These are phyloP conservation scores for Globomyces sp. DNA, from an alignment of 371 early-diverging fungal genomes.

Conservation along the genomic window DNA sequence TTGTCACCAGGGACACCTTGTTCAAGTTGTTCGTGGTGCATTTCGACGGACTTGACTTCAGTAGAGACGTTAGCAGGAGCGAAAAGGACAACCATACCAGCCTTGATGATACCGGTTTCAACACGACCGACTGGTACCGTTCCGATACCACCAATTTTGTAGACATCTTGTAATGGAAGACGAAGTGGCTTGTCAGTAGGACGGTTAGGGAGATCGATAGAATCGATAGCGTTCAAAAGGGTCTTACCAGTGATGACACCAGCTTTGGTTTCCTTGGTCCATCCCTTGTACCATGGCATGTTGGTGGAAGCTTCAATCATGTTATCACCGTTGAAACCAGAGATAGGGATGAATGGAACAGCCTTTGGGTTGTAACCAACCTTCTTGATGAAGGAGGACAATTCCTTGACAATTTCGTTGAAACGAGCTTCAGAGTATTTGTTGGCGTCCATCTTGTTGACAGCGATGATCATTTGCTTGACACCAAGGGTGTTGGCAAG, in stretches of 20 bases:
- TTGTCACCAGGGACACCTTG: conserved; percentile 97
- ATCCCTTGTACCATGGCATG: conserved; percentile 98
- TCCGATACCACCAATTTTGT: conserved; percentile 98
- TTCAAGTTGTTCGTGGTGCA: conserved; percentile 93
- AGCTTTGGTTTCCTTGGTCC: conserved; percentile 87
- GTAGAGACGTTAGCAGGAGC: conserved; percentile 85
- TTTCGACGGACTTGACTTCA: conserved; percentile 98
- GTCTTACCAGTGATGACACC: conserved; percentile 73
- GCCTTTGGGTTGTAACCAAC: conserved; percentile 90
- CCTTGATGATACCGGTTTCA: conserved; percentile 92
- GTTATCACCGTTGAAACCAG: conserved; percentile 98
- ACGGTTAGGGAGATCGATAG: conserved; percentile 88
- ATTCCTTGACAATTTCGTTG: conserved; percentile 92
- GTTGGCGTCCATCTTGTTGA: conserved; percentile 99
- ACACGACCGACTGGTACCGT: conserved; percentile 97
- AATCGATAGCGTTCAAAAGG: conserved; percentile 91
- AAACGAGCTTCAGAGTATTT: conserved; percentile 93
- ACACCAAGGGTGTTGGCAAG: conserved; percentile 97
- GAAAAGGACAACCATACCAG: conserved; percentile 91
- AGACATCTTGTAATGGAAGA: conserved; percentile 95
- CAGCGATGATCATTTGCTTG: conserved; percentile 94
- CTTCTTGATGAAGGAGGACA: conserved; percentile 90
- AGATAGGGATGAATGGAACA: conserved; percentile 95
- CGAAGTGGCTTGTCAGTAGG: conserved; percentile 95
- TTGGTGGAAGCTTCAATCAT: conserved; percentile 89